Conservation (phyloP, 192 early-diverging fungal genomes). For the Backusella liffmaniae region DNA sequence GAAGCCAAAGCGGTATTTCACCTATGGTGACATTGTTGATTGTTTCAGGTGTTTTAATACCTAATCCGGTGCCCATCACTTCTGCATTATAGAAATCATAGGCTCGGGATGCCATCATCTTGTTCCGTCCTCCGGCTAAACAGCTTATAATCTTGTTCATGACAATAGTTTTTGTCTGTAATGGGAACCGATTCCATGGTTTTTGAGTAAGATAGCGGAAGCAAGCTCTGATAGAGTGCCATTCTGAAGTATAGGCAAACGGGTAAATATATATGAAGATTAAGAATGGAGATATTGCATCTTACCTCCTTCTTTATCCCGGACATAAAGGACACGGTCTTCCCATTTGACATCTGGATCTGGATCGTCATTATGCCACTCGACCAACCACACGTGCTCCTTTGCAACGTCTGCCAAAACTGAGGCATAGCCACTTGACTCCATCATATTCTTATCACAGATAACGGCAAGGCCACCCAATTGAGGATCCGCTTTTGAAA, state of each 20-base stretch:
- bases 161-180: conserved; percentile 72
- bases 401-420: conserved; percentile 74
- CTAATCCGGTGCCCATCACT: conserved; percentile 64
- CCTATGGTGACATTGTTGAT: conserved; percentile 80
- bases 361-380: conserved; percentile 70
- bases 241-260: conserved; percentile 41
- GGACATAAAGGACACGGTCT: conserved; percentile 70
- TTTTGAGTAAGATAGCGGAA: conserved; percentile 89
- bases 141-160: conserved; percentile 84
- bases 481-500: conserved; percentile 54
- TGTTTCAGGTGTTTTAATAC: conserved; percentile 77
- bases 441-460: conserved; percentile 89
- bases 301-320: conserved; percentile 58
- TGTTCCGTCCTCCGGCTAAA: conserved; percentile 86
- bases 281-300: not conserved
- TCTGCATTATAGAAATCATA: conserved; percentile 87
- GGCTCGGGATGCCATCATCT: conserved; percentile 86
- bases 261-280: not conserved
- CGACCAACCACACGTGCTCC: conserved; percentile 78
- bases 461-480: conserved; percentile 82
- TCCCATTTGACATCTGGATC: conserved; percentile 76
- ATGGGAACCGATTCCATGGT: conserved; percentile 84
- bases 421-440: conserved; percentile 79
- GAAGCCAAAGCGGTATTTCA: conserved; percentile 81
- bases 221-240: conserved; percentile 85